A percentile compares a stretch with the other conserved stretches of the same genome.
Evolutionary conservation across 768 basidiomycete species (phyloP).

Genomic region (Hygrophorus pudorinus): DNA sequence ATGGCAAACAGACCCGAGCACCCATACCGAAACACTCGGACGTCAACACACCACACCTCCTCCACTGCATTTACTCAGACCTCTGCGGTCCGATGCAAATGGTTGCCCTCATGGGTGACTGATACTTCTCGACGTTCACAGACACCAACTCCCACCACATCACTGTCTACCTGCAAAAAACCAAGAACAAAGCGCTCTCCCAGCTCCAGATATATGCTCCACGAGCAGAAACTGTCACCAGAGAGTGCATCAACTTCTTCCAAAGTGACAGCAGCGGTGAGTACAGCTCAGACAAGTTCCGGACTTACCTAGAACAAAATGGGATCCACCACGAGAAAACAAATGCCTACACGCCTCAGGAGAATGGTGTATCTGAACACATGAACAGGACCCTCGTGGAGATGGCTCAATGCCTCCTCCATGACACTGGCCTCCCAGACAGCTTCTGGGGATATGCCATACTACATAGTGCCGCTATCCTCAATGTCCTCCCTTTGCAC

Average conservation of each 20-base stretch:
- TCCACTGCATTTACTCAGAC: constrained; percentile 12
- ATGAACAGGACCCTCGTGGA: constrained; percentile 17
- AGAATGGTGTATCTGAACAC: constrained; percentile 22
- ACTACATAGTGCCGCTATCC: too few species aligned
- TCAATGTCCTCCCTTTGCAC: too few species aligned
- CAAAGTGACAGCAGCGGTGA: constrained; percentile 4
- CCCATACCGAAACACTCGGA: neutral
- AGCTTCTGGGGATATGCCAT: too few species aligned
- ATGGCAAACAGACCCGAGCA: neutral
- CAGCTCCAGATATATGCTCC: neutral
- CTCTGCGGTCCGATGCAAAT: too few species aligned
- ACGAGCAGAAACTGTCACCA: neutral
- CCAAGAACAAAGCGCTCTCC: neutral
- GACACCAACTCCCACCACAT: too few species aligned
- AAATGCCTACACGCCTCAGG: constrained; percentile 17
- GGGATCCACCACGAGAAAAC: constrained; percentile 18
- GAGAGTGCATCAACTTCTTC: neutral
- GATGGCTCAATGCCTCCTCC: constrained; percentile 13
- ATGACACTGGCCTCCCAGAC: constrained; percentile 12
- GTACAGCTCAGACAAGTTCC: constrained; percentile 11
- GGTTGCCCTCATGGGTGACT: constrained; percentile 3
- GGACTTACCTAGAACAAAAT: neutral
- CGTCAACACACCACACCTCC: neutral
- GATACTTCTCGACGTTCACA: constrained; percentile 10
- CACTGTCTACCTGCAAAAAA: neutral